A percentile compares a stretch with the other conserved stretches of the same genome.
These are phyloP conservation scores for Amanita subjunquillea DNA, from an alignment of 768 basidiomycete genomes.

Conservation along the genomic window DNA sequence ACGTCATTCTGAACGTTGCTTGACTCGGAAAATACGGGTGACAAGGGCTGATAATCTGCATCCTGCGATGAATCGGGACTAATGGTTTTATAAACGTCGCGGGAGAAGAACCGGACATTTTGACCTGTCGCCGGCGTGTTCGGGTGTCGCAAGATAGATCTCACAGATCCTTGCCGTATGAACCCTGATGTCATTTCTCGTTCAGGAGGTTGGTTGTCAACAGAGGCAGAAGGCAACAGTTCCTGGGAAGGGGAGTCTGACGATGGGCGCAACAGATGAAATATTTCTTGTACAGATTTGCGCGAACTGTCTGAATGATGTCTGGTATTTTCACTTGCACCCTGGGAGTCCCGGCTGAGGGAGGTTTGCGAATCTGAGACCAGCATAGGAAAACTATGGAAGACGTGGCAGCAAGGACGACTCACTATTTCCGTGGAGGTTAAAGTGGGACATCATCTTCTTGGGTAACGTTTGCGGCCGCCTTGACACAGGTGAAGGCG, in stretches of 20 bases:
- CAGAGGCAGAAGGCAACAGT: background rate
- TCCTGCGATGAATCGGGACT: constrained; percentile 53
- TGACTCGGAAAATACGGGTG: constrained; percentile 7
- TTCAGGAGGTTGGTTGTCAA: background rate
- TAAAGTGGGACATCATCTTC: constrained; percentile 39
- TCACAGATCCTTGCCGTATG: constrained; percentile 41
- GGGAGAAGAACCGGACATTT: constrained; percentile 70
- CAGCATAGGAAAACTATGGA: background rate
- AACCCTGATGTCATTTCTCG: background rate
- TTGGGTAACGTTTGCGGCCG: constrained; percentile 29
- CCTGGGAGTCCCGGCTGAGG: constrained; percentile 13
- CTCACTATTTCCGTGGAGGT: constrained; percentile 27
- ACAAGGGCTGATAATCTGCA: constrained; percentile 22
- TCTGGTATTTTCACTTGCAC: constrained; percentile 3
- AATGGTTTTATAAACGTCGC: constrained; percentile 54
- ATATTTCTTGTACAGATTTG: constrained; percentile 2
- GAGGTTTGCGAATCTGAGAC: constrained; percentile 23
- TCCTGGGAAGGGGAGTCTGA: constrained; percentile 15
- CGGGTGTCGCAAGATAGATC: constrained; percentile 63
- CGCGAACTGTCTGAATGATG: constrained; percentile 4
- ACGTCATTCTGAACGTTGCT: background rate
- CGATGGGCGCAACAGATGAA: constrained; percentile 7
- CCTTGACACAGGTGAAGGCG: constrained; percentile 24
- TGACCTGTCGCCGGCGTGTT: constrained; percentile 71
- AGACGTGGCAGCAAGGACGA: background rate